Conservation (phyloP, 1,139 yeast species). For the Tardiomyces digboiensis region DNA sequence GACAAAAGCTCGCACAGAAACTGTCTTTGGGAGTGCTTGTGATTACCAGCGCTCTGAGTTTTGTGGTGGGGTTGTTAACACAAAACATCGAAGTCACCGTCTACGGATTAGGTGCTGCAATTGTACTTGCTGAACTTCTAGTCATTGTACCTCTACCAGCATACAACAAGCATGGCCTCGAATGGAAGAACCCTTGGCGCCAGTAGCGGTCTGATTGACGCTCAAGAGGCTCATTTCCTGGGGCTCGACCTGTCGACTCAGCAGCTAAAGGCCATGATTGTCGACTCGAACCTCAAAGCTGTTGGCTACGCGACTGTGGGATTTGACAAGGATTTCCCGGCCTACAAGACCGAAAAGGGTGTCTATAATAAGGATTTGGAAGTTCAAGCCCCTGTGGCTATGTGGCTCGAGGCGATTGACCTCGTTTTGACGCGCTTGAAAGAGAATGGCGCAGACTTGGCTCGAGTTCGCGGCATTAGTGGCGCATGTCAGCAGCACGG, state of each 20-base stretch:
- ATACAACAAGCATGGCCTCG: constrained; percentile 38
- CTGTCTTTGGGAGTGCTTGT: constrained; percentile 18
- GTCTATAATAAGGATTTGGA: constrained; percentile 44
- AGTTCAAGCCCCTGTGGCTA: constrained; percentile 72
- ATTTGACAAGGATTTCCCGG: constrained; percentile 55
- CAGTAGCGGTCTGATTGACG: too few relatives aligned
- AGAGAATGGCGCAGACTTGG: constrained; percentile 30
- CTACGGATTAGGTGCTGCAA: constrained; percentile 29
- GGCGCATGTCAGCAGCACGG: constrained; percentile 96
- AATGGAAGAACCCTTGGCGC: constrained; percentile 23
- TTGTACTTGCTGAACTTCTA: constrained; percentile 30
- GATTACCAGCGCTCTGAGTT: constrained; percentile 31
- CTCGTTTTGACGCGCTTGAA: constrained; percentile 48
- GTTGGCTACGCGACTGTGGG: constrained; percentile 55
- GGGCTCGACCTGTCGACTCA: constrained; percentile 91
- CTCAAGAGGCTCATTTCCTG: constrained; percentile 23
- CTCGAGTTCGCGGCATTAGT: constrained; percentile 54
- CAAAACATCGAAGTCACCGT: constrained; percentile 33
- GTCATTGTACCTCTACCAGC: constrained; percentile 49
- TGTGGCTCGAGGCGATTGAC: constrained; percentile 88
- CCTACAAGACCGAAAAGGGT: constrained; percentile 60
- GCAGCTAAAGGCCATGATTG: constrained; percentile 69
- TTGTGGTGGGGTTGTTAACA: constrained; percentile 37
- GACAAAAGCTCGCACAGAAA: constrained; percentile 40
- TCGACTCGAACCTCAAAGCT: constrained; percentile 44